phyloP scores from a whole-genome alignment of 1,284 basidiomycete genomes.

The Calocybe gambosa region DNA sequence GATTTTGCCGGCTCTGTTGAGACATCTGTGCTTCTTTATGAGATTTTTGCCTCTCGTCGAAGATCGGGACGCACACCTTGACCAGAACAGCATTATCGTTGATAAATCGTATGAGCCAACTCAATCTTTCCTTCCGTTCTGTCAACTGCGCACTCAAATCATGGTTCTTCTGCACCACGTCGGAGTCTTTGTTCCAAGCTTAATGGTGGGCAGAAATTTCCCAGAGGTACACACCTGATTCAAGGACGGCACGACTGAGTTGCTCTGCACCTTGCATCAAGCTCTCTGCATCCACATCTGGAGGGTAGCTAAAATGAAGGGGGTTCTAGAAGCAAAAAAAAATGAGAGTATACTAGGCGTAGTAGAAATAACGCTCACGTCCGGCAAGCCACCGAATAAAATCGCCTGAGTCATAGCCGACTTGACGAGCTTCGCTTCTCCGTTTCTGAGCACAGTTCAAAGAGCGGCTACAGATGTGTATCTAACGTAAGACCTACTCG shows the following conservation, averaged over 20 bases:
- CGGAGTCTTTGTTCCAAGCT: slow-evolving; percentile 45
- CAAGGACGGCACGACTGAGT: slow-evolving; percentile 69
- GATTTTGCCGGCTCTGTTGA: slow-evolving; percentile 65
- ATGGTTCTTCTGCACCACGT: slow-evolving; percentile 69
- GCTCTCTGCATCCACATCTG: slow-evolving; percentile 72
- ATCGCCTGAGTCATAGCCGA: slow-evolving; percentile 87
- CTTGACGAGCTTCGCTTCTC: slow-evolving; percentile 65
- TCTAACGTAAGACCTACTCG: slow-evolving; percentile 8
- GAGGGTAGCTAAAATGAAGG: slow-evolving; percentile 76
- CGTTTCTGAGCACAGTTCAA: slow-evolving; percentile 35
- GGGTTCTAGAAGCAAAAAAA: slow-evolving; percentile 54
- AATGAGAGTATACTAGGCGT: slow-evolving; percentile 13
- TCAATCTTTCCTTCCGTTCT: slow-evolving; percentile 70
- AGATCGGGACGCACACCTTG: slow-evolving; percentile 41
- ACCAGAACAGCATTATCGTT: slow-evolving; percentile 75
- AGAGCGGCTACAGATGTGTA: neutral
- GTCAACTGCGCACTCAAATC: slow-evolving; percentile 80
- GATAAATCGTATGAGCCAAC: slow-evolving; percentile 83
- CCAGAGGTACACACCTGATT: slow-evolving; percentile 46
- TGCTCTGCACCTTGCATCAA: slow-evolving; percentile 77
- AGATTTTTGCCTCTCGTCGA: neutral
- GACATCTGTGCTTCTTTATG: slow-evolving; percentile 54
- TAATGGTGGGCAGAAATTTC: neutral
- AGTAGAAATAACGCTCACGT: slow-evolving; percentile 33
- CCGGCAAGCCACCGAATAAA: slow-evolving; percentile 65